Evolutionary conservation across 2,329 filamentous ascomycete species (phyloP), one percentile per base, ranked within the genome.

Genomic region (Lasiodiplodia citricola): DNA sequence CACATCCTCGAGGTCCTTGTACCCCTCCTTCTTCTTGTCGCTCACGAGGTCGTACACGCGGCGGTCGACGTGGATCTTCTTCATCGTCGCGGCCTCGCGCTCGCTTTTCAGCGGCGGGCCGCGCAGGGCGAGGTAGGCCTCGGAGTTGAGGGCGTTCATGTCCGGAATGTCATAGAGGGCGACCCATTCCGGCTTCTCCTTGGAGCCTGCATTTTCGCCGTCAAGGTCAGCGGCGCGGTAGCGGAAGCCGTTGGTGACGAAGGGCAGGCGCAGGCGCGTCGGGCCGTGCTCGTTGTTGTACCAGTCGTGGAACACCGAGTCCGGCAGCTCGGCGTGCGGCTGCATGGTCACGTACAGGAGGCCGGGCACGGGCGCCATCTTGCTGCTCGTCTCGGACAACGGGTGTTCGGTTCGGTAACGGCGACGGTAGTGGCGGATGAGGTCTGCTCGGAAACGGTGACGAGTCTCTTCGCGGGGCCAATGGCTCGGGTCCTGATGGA

Each of bases 231-330:
- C 87, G 10, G 92, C 91, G 31, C 85, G 86, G 81, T 94, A 97
- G 54, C 93, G 90, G 73, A 96, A 90, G 69, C 93, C 93, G 78
- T 93, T 96, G 73, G 82, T 78, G 76, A 94, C 89, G 74, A 91
- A 89, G 4, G 92, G 88, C 16, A 96, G 82, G 60, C 92, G 90
- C 7, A 96, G 87, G 58, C 93, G 91, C 18, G 90, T 88, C 21
- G 93, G 93, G 66, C 93, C 93, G 81, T 97, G 93, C 82, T 97
- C 93, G 80, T 94, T 96, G 83, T 96, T 94, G 84, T 97, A 97
- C 92, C 92, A 95, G 78, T 96, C 92, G 80, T 96, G 91, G 81
- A 97, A 96, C 75, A 92, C 88, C 71, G 87, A 84, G 58, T 86
- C 80, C 67, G 90, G 84, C 74, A 93, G 85, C 72, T 86, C 86